Base-by-base conservation (phyloP, 306 rosid species). In the Boehmeria nivea region DNA sequence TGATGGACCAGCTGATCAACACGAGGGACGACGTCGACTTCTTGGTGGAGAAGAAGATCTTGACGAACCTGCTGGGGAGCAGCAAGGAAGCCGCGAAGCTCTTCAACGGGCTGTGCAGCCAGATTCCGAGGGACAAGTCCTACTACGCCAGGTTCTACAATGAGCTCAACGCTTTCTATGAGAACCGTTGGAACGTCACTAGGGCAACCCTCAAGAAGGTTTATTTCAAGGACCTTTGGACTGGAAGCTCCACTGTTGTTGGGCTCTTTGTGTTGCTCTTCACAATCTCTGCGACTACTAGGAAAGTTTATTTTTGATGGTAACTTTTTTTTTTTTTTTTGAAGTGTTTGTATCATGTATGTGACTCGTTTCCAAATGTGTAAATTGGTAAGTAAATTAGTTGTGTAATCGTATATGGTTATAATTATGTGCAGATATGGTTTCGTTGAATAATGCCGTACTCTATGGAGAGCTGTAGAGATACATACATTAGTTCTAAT, bases 181-280 rank as follows among this genome's bases (percentile, higher is more conserved):
- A 58, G 40, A 72, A 61, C 15, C 1, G 38, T 2, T 75, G 82
- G 85, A 81, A 81, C 21, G 67, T 70, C 2, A 43, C 66, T 0
- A 67, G 76, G 73, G 93, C 87, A 0, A 70, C 76, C 0, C 31
- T 78, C 27, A 69, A 61, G 55, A 71, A 67, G 51, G 71, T 81
- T 1, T 84, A 84, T 18, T 81, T 84, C 47, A 69, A 78, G 23
- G 84, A 84, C 46, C 75, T 81, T 12, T 84, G 87, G 83, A 84
- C 84, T 8, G 75, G 76, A 3, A 81, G 82, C 46, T 74, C 87
- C 17, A 84, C 93, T 13, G 5, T 83, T 16, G 69, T 84, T 2
- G 93, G 84, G 56, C 4, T 78, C 55, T 14, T 60, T 10, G 54
- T 79, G 12, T 54, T 74, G 0, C 17, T 63, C 18, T 72, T 65